These are phyloP conservation scores for Penicillium sp. DNA, from an alignment of 2,329 filamentous ascomycete genomes.

Conservation along the genomic window DNA sequence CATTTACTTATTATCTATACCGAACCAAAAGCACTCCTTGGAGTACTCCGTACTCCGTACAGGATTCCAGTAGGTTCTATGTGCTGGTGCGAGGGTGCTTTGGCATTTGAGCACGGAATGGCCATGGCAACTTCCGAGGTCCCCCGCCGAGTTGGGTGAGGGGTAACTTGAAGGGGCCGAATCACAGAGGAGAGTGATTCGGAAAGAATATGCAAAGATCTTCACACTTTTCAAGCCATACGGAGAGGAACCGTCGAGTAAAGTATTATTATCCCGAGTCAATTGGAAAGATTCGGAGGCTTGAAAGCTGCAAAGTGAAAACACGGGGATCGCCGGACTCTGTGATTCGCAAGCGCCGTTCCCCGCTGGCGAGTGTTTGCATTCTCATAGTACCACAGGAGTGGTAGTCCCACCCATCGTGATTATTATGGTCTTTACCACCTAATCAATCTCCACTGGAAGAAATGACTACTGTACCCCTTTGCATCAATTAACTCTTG, in stretches of 20 bases:
- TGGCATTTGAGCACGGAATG: not conserved
- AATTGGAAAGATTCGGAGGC: not conserved
- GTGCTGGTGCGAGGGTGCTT: not conserved
- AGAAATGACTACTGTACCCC: too few relatives aligned
- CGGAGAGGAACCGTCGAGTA: not conserved
- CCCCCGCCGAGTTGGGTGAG: not conserved
- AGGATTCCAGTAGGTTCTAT: not conserved
- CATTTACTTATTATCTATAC: not conserved
- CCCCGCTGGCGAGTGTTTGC: not conserved
- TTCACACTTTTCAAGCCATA: not conserved
- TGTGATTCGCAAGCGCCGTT: conserved; percentile 1
- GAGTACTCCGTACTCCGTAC: too few relatives aligned
- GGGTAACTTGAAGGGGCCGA: not conserved
- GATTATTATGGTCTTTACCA: too few relatives aligned
- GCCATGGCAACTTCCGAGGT: not conserved
- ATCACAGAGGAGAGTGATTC: not conserved
- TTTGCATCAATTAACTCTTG: too few relatives aligned
- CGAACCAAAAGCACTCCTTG: not conserved
- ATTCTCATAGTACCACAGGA: too few relatives aligned
- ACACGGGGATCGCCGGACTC: conserved; percentile 1
- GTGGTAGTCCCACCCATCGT: too few relatives aligned
- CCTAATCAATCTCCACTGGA: too few relatives aligned
- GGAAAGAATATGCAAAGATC: not conserved
- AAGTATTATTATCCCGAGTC: not conserved
- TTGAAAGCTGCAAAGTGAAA: not conserved